Evolutionary conservation across 108 stramenopile genomes (phyloP).

Genomic region (Craspedostauros australis): DNA sequence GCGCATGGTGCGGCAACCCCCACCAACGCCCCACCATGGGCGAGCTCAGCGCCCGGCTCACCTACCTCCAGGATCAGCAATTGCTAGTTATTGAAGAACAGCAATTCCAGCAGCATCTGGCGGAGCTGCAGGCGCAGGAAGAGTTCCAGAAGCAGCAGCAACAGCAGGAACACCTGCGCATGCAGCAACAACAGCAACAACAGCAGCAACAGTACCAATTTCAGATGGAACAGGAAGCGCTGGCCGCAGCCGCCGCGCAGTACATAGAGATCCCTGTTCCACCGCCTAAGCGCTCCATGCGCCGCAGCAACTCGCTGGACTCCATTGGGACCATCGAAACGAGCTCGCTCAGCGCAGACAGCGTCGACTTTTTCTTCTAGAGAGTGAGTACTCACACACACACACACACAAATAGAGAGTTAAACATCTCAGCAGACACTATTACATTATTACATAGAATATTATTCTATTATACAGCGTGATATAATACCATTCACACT

Average conservation of each 20-base stretch:
- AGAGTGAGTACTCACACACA: too few relatives aligned
- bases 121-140: constrained; percentile 8
- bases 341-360: constrained; percentile 10
- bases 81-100: constrained; percentile 12
- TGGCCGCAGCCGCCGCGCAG: too few relatives aligned
- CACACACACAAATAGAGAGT: too few relatives aligned
- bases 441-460: too few relatives aligned
- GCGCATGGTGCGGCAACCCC: constrained; percentile 19
- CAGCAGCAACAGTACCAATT: too few relatives aligned
- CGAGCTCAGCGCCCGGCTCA: constrained; percentile 14
- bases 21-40: constrained; percentile 15
- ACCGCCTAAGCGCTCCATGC: neutral
- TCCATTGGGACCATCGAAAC: constrained; percentile 19
- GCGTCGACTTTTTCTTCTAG: constrained; percentile 8
- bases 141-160: constrained; percentile 3
- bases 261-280: too few relatives aligned
- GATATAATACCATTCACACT: too few relatives aligned
- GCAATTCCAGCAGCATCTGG: constrained; percentile 11
- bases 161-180: constrained; percentile 1
- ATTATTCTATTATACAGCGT: too few relatives aligned
- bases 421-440: too few relatives aligned
- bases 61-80: constrained; percentile 6
- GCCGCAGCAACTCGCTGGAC: neutral
- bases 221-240: too few relatives aligned
- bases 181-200: constrained; percentile 3